phyloP scores from a whole-genome alignment of 1,284 basidiomycete species.

The Cutaneotrichosporon sp. region DNA sequence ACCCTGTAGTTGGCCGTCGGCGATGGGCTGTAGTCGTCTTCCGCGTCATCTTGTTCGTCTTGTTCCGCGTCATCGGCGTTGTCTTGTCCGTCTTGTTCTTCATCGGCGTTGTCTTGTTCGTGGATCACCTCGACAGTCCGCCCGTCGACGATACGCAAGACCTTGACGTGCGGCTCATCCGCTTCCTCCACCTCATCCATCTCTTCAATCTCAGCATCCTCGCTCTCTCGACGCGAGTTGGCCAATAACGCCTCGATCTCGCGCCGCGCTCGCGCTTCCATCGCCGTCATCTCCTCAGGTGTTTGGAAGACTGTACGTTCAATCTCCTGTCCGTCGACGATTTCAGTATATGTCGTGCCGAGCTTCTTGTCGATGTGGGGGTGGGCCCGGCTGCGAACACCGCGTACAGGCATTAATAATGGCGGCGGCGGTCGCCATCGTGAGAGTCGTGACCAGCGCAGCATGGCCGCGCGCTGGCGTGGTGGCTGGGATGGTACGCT shows the following conservation, averaged over 20 bases:
- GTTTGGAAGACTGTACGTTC: not conserved
- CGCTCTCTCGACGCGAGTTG: not conserved
- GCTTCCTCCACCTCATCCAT: not conserved
- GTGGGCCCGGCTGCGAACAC: not conserved
- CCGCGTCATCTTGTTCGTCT: not conserved
- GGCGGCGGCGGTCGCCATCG: not conserved
- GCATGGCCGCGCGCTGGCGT: slow-evolving; percentile 9
- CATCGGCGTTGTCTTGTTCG: not conserved
- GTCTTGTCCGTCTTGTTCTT: not conserved
- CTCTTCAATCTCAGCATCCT: not conserved
- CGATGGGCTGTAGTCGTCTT: not conserved
- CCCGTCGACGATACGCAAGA: not conserved
- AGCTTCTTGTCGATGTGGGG: not conserved
- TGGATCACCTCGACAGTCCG: not conserved
- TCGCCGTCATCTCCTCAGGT: not conserved
- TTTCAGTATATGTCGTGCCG: not conserved
- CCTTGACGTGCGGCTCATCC: too few relatives aligned
- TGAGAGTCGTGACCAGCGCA: slow-evolving; percentile 9
- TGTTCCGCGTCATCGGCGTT: not conserved
- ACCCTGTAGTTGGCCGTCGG: not conserved
- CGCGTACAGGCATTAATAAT: not conserved
- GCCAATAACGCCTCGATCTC: not conserved
- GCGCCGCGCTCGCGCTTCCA: not conserved
- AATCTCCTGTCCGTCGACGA: not conserved
- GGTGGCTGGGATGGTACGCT: not conserved